Conservation (phyloP, 805 yeast genomes). For the Nakazawaea wickerhamii region DNA sequence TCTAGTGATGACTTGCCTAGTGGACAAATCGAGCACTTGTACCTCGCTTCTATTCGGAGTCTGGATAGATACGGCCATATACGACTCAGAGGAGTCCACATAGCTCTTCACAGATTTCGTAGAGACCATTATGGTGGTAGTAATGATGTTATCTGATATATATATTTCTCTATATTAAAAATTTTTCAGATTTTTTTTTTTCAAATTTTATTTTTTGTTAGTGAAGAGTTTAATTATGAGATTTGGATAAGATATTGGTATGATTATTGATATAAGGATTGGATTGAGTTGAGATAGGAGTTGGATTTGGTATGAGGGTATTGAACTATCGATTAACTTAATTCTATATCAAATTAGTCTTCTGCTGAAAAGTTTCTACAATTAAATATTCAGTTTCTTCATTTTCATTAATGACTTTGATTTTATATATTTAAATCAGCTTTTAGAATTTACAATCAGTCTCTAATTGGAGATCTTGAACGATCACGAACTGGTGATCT, state of each 20-base stretch:
- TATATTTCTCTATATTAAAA: constrained; percentile 11
- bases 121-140: constrained; percentile 19
- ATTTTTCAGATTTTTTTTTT: constrained; percentile 1
- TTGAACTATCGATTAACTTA: no score
- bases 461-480: constrained; percentile 27
- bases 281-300: no score
- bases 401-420: background rate
- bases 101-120: constrained; percentile 12
- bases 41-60: constrained; percentile 43
- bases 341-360: no score
- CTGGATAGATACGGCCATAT: constrained; percentile 34
- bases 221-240: background rate
- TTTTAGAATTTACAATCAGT: no score
- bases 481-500: constrained; percentile 14
- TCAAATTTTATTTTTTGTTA: background rate
- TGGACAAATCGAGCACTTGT: constrained; percentile 30
- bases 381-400: background rate
- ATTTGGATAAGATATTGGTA: no score
- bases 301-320: no score
- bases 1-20: constrained; percentile 23
- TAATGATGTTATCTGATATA: constrained; percentile 12
- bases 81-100: constrained; percentile 27
- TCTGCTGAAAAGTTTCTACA: no score
- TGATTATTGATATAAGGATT: no score
- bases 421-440: background rate